Evolutionary conservation across 2,329 filamentous ascomycete species (phyloP), one percentile per base, ranked within the genome.

Genomic region (Massarina eburnea): DNA sequence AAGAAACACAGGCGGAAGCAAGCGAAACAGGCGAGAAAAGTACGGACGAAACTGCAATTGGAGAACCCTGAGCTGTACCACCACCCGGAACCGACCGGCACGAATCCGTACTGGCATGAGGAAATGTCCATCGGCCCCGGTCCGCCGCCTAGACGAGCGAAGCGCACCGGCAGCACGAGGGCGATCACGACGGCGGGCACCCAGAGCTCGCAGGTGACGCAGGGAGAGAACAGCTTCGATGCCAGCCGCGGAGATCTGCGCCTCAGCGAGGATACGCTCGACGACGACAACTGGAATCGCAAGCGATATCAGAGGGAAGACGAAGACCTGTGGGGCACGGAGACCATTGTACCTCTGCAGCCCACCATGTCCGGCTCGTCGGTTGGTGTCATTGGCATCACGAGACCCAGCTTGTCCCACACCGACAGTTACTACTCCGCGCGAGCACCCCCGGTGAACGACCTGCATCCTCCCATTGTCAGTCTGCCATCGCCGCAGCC

Each of bases 61-160:
- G 82, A 90, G 54, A 82, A 91, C 65, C 88, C 89, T 0, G 82
- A 81, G 32, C 71, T 83, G 9, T 94, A 95, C 68, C 79, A 83
- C 40, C 91, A 96, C 61, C 91, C 87, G 1, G 82, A 84, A 35
- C 88, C 90, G 1, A 94, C 90, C 59, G 86, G 85, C 61, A 95
- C 90, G 21, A 96, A 96, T 61, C 85, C 86, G 10, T 89, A 89
- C 71, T 96, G 91, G 91, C 76, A 80, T 24, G 88, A 94, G 64
- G 91, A 96, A 70, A 95, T 96, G 55, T 78, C 77, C 51, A 80
- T 91, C 72, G 91, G 91, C 0, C 91, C 91, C 2, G 83, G 82
- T 3, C 79, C 88, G 27, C 85, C 84, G 24, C 85, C 85, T 60
- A 71, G 76, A 80, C 46, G 61, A 46, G 55, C 85, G 67, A 72